Percentiles rank a stretch among this genome's conserved stretches.
Conservation (phyloP, 495 filamentous ascomycete genomes). For the Talaromyces thailandensis region DNA sequence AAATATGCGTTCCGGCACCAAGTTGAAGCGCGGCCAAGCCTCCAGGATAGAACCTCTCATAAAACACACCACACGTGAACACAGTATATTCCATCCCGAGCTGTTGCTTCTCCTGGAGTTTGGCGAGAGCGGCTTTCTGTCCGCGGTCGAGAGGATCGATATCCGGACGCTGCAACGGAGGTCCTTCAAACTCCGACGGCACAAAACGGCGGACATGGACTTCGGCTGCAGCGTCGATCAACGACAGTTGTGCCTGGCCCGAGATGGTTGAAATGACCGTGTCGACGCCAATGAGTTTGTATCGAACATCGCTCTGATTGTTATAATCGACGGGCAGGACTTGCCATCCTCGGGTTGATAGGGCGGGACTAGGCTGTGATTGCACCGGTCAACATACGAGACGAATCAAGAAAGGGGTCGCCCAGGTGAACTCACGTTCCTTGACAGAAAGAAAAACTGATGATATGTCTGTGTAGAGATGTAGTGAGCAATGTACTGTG, state of each 20-base stretch:
- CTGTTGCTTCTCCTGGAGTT: constrained; percentile 41
- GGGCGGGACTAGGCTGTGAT: constrained; percentile 18
- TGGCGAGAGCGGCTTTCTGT: constrained; percentile 42
- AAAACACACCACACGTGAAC: constrained; percentile 68
- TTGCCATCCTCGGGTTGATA: constrained; percentile 40
- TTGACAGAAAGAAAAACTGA: constrained; percentile 59
- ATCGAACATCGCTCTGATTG: constrained; percentile 44
- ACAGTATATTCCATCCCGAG: constrained; percentile 50
- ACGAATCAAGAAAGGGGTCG: neutral
- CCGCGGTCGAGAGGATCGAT: constrained; percentile 45
- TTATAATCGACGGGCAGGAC: constrained; percentile 57
- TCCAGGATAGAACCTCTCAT: constrained; percentile 61
- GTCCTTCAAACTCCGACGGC: constrained; percentile 68
- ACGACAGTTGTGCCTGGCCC: constrained; percentile 52
- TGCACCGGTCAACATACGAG: constrained; percentile 9
- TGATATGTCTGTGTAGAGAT: constrained; percentile 48
- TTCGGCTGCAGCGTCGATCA: constrained; percentile 61
- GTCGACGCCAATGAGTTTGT: constrained; percentile 59
- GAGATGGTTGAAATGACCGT: constrained; percentile 67
- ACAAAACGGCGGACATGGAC: constrained; percentile 59
- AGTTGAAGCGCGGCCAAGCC: constrained; percentile 49
- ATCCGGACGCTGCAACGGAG: constrained; percentile 14
- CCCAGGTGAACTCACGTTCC: constrained; percentile 37
- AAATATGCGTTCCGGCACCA: constrained; percentile 36
- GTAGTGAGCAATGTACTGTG: constrained; percentile 51